Evolutionary conservation across 345 rosid genomes (phyloP), one percentile per base, ranked within the genome.

Genomic region (Pugionium dolabratum): DNA sequence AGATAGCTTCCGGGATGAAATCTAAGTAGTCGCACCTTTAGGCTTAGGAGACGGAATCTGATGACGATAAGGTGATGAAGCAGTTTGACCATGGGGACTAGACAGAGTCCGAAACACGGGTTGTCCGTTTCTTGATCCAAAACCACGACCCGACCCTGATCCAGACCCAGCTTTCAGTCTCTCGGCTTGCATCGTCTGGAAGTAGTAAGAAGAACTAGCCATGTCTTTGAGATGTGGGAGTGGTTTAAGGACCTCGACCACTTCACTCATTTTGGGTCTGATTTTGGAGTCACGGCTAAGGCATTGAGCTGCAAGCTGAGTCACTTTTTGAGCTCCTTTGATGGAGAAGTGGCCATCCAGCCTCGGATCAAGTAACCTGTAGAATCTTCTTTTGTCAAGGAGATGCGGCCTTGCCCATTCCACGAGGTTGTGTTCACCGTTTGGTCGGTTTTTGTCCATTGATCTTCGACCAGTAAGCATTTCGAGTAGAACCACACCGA

Each of bases 231-330:
- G 86, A 59, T 72, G 80, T 4, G 86, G 92, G 66, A 89, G 82
- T 27, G 93, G 90, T 72, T 89, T 89, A 47, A 89, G 79, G 30
- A 70, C 77, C 73, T 84, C 87, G 0, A 89, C 88, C 29, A 89
- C 96, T 78, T 86, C 92, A 52, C 96, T 89, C 96, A 89, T 89
- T 36, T 83, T 79, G n/a, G 96, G 96, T 69, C 96, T 81, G 34
- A 86, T 79, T 76, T 89, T 89, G 28, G 90, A 85, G 77, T 89
- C 93, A 48, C 92, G 84, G 80, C 80, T 80, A 40, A 89, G 87
- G 82, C 90, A 89, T 59, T 82, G 86, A 43, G 85, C 84, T 72
- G 96, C 93, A 53, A 89, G 79, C 63, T 86, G 92, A 4, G 85
- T 86, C 32, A 86, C 92, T 76, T 83, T 86, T 62, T 86, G 88